Base-by-base conservation (phyloP, 768 basidiomycete genomes). In the Auricularia cornea region DNA sequence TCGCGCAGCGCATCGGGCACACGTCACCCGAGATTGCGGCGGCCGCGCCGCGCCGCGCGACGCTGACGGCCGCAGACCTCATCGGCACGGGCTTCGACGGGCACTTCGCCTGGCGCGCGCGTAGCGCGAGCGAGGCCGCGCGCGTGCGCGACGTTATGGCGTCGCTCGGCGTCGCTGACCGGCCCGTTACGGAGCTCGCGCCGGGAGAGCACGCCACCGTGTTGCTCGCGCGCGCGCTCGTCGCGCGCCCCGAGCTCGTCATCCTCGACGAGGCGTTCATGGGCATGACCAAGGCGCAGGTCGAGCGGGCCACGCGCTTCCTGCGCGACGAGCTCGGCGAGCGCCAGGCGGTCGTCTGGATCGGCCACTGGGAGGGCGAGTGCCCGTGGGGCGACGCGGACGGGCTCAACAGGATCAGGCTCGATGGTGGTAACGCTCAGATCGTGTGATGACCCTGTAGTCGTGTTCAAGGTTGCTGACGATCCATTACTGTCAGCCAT, bases 331-430 rank as follows among this genome's bases (percentile, higher is more conserved):
- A 76, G 40, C 64, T 79, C 63, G 76, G 75, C 26, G 67, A 73
- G 12, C 76, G 81, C 51, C 93, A 97, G 76, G 88, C 87, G 2
- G 88, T 93, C 28, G 80, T 98, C 1, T 87, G 92, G 3, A 83
- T 98, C 62, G 92, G 88, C 41, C 94, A 96, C 75, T 93, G 92
- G 86, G 89, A 92, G 66, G 89, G 89, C 40, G 94, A 98, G 74
- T 85, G 94, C 20, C 94, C 94, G 2, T 95, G 93, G 92, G 78
- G 75, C 1, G 71, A 67, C 0, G 78, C 77, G 16, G 85, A 87
- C 60, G 83, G 85, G 0, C 69, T 89, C 52, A 77, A 69, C 70
- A 68, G 64, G 57, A 76, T 32, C 16, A 16, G 54, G 18, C 20
- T 57, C 26, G 54, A 57, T 16, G 54, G 28, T 10, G 54, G 54